Evolutionary conservation across 371 early-diverging fungal species (phyloP), one percentile per base, ranked within the genome.

Genomic region (Mucor indicus): DNA sequence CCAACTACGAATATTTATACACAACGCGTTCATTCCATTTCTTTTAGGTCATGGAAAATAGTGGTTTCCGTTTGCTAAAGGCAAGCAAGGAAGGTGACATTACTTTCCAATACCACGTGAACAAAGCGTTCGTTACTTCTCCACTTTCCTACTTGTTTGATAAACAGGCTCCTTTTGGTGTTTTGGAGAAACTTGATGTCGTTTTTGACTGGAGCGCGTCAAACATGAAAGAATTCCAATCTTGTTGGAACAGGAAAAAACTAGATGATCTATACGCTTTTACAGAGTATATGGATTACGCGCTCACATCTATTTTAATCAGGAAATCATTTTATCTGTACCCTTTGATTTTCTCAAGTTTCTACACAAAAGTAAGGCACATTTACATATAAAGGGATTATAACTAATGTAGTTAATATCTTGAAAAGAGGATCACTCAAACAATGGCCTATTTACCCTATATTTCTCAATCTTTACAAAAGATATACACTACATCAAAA

Each of bases 131-230:
- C 33, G 41, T 46, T 12, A 50, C 50, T 2, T 33, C 60, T 5
- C 60, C 60, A 37, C 21, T 54, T 2, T 60, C 60, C 4, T 55
- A 60, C 19, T 11, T 60, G 4, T 22, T 60, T 8, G 51, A 55
- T 7, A 19, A 30, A 17, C 20, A 25, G 20, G 55, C 38, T 5
- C 51, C 60, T 4, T 23, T 47, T 38, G 60, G 50, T 15, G n/a
- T 31, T 16, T 36, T 60, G 4, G 33, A 60, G 3, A 42, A 27
- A 12, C 4, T 60, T 1, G 33, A 50, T 6, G 8, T 60, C 25
- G n/a, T 38, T 10, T 30, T 60, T 27, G 35, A 60, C 16, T 53
- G 50, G 47, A 33, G 6, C 11, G 24, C 54, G 21, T 25, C 19
- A 10, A 48, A 49, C 19, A 46, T 27, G 7, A 42, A 40, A 17